Conservation (phyloP, 1,284 basidiomycete species). For the Laetiporus sulphureus region DNA sequence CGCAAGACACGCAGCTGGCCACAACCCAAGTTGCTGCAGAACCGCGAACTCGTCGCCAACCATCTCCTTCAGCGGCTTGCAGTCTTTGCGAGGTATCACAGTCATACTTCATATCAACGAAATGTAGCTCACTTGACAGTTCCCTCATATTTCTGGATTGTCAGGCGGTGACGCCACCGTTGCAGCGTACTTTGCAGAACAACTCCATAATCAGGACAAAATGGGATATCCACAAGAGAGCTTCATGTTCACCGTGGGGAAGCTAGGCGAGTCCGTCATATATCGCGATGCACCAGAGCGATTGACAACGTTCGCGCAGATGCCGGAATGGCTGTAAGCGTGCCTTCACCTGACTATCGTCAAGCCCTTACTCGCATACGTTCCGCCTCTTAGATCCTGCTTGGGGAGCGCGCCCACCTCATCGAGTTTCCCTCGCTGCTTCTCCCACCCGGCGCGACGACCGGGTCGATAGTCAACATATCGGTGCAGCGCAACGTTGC, state of each 20-base stretch:
- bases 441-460: constrained; percentile 81
- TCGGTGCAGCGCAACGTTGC: constrained; percentile 79
- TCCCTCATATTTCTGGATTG: too few relatives aligned
- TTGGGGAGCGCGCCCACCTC: constrained; percentile 87
- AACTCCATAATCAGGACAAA: too few relatives aligned
- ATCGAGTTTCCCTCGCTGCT: constrained; percentile 95
- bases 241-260: constrained; percentile 67
- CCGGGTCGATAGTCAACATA: constrained; percentile 96
- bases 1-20: too few relatives aligned
- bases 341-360: neutral
- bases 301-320: constrained; percentile 33
- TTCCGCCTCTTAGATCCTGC: constrained; percentile 72
- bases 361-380: constrained; percentile 4
- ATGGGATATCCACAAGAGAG: constrained; percentile 38
- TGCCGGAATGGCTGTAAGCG: constrained; percentile 75
- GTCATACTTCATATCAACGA: too few relatives aligned
- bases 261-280: constrained; percentile 45
- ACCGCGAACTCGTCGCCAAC: too few relatives aligned
- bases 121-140: too few relatives aligned
- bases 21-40: too few relatives aligned
- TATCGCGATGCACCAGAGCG: neutral
- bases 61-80: neutral
- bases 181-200: too few relatives aligned
- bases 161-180: too few relatives aligned
- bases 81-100: too few relatives aligned